A percentile compares a stretch with the other conserved stretches of the same genome.
Evolutionary conservation across 306 rosid species (phyloP).

Genomic region (Trifolium dubium): DNA sequence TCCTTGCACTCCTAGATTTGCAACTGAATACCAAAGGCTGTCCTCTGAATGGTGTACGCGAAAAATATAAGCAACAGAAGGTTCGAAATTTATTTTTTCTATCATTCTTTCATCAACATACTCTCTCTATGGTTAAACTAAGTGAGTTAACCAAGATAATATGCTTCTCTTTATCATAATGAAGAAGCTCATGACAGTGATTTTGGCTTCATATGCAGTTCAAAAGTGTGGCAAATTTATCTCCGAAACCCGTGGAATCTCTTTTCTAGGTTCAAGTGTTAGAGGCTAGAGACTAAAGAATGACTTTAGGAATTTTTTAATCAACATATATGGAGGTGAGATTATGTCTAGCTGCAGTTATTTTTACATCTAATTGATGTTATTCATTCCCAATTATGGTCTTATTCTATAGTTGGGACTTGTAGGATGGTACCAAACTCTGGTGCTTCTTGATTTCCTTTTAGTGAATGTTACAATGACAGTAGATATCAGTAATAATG

Average conservation of each 20-base stretch:
- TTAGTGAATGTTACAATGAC: slow-evolving; percentile 47
- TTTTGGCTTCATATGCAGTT: slow-evolving; percentile 61
- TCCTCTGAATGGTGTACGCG: slow-evolving; percentile 63
- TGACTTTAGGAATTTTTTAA: slow-evolving; percentile 34
- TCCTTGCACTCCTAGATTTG: slow-evolving; percentile 71
- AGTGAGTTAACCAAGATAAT: not conserved
- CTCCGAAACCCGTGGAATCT: slow-evolving; percentile 54
- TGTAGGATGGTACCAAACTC: slow-evolving; percentile 47
- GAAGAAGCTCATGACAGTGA: slow-evolving; percentile 36
- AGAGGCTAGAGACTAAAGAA: slow-evolving; percentile 23
- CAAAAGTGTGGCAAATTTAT: slow-evolving; percentile 66
- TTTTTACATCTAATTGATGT: slow-evolving; percentile 37
- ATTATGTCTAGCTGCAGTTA: slow-evolving; percentile 32
- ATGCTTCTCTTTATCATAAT: not conserved
- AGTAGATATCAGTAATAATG: slow-evolving; percentile 15
- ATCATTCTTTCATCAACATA: not conserved
- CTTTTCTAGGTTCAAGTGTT: slow-evolving; percentile 58
- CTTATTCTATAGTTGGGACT: slow-evolving; percentile 36
- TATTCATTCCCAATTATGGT: slow-evolving; percentile 9
- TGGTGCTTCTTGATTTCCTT: slow-evolving; percentile 58
- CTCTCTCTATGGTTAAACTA: not conserved
- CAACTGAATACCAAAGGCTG: slow-evolving; percentile 65
- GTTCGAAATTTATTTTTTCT: slow-evolving; percentile 42
- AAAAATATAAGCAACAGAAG: slow-evolving; percentile 78
- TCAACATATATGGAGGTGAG: slow-evolving; percentile 28